Conservation (phyloP, 208 protist genomes). For the Wallacemonas rigidus region DNA sequence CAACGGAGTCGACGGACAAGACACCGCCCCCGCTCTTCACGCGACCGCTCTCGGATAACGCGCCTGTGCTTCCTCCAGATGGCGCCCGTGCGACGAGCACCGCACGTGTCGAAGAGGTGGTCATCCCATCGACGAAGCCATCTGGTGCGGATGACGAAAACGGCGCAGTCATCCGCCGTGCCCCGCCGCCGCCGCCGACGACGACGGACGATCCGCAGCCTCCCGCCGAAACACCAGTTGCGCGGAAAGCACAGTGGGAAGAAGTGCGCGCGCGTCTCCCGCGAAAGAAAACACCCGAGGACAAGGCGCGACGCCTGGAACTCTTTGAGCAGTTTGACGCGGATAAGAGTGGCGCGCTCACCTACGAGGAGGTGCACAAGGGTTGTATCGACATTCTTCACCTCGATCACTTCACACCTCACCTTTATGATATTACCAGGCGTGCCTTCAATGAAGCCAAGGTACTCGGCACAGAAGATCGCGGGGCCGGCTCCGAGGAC, state of each 20-base stretch:
- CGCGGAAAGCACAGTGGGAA: not conserved
- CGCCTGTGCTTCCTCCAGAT: not conserved
- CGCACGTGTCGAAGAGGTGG: constrained; percentile 20
- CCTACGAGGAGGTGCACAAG: constrained; percentile 7
- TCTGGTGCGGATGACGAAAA: not conserved
- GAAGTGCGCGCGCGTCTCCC: not conserved
- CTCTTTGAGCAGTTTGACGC: constrained; percentile 3
- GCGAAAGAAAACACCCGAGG: constrained; percentile 6
- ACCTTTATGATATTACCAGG: constrained; percentile 3
- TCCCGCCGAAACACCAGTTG: not conserved
- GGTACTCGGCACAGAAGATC: not conserved
- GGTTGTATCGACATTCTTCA: constrained; percentile 5
- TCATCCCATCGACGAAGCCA: not conserved
- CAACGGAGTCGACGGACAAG: not conserved
- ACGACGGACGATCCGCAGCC: not conserved
- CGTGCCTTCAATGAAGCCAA: constrained; percentile 16
- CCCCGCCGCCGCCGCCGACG: constrained; percentile 14
- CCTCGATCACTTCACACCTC: constrained; percentile 6
- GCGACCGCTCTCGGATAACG: not conserved
- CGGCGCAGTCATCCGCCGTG: constrained; percentile 14
- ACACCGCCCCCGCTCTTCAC: not conserved
- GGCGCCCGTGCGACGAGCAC: constrained; percentile 21
- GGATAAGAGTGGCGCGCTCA: constrained; percentile 10
- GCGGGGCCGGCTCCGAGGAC: constrained; percentile 24
- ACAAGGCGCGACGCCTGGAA: not conserved